Conservation (phyloP, 2,329 filamentous ascomycete genomes). For the Colletotrichum siamense region DNA sequence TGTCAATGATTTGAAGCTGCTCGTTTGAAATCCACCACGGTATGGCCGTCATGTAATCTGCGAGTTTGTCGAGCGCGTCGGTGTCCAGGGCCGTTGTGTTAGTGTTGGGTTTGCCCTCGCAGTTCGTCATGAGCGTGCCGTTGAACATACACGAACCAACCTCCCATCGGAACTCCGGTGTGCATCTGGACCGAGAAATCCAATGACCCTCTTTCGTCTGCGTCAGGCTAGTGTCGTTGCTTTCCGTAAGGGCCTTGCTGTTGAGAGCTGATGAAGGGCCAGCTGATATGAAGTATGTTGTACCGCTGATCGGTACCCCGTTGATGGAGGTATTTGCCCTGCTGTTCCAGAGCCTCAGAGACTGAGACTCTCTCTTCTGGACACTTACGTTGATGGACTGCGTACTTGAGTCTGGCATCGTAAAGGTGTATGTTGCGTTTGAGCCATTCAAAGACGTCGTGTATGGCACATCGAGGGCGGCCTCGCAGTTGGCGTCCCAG, state of each 20-base stretch:
- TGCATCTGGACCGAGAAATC: conserved; percentile 2
- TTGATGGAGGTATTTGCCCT: not conserved
- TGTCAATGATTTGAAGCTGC: not conserved
- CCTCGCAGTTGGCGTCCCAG: conserved; percentile 7
- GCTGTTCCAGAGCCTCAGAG: not conserved
- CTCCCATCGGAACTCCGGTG: not conserved
- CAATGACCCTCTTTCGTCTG: not conserved
- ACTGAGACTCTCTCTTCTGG: not conserved
- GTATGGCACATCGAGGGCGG: not conserved
- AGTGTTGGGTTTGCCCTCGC: not conserved
- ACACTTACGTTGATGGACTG: not conserved
- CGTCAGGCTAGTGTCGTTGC: not conserved
- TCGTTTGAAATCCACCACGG: not conserved
- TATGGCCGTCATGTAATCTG: not conserved
- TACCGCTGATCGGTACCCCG: not conserved
- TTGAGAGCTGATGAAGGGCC: not conserved
- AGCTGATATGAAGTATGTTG: not conserved
- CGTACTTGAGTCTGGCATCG: not conserved
- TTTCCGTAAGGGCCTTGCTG: not conserved
- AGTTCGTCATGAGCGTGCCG: not conserved
- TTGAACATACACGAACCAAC: not conserved
- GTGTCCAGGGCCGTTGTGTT: not conserved
- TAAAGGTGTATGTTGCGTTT: not conserved
- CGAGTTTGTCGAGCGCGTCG: not conserved
- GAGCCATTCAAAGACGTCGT: not conserved